Evolutionary conservation across 805 yeast genomes (phyloP).

Genomic region (Blastobotrys mokoenaii): DNA sequence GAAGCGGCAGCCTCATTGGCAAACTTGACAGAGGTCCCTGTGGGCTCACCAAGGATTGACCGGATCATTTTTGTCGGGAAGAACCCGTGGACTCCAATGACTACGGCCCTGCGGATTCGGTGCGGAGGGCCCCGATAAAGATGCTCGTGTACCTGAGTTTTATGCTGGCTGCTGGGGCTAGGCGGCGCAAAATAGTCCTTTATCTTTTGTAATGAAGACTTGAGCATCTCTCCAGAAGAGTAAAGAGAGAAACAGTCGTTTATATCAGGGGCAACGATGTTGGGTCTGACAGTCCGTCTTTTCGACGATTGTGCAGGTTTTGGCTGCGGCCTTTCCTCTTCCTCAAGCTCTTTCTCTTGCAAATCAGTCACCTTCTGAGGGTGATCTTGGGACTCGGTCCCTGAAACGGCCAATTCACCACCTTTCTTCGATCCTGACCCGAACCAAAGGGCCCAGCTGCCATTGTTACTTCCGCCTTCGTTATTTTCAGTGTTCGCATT

Average conservation of each 20-base stretch:
- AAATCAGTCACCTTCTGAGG: constrained; percentile 19
- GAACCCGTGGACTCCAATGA: constrained; percentile 93
- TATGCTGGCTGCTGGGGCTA: constrained; percentile 4
- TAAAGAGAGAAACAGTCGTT: constrained; percentile 22
- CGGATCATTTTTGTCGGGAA: constrained; percentile 83
- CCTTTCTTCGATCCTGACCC: constrained; percentile 7
- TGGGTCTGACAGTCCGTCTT: constrained; percentile 15
- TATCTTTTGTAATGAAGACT: constrained; percentile 13
- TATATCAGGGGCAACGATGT: constrained; percentile 21
- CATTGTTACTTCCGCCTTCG: not conserved
- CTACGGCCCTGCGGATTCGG: constrained; percentile 49
- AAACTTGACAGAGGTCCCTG: constrained; percentile 88
- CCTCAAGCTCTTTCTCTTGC: constrained; percentile 6
- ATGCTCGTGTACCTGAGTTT: constrained; percentile 20
- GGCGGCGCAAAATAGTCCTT: constrained; percentile 13
- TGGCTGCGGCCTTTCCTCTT: constrained; percentile 2
- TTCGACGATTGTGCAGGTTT: constrained; percentile 6
- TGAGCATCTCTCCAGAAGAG: constrained; percentile 13
- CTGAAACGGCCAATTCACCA: constrained; percentile 26
- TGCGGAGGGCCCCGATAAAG: constrained; percentile 21
- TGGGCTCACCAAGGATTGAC: constrained; percentile 88
- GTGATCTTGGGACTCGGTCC: constrained; percentile 23
- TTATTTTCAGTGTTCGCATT: not conserved
- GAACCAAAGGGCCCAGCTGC: constrained; percentile 29
- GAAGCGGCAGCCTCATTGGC: constrained; percentile 84